Evolutionary conservation across 2,329 filamentous ascomycete genomes (phyloP).

Genomic region (Aureobasidium melanogenum): DNA sequence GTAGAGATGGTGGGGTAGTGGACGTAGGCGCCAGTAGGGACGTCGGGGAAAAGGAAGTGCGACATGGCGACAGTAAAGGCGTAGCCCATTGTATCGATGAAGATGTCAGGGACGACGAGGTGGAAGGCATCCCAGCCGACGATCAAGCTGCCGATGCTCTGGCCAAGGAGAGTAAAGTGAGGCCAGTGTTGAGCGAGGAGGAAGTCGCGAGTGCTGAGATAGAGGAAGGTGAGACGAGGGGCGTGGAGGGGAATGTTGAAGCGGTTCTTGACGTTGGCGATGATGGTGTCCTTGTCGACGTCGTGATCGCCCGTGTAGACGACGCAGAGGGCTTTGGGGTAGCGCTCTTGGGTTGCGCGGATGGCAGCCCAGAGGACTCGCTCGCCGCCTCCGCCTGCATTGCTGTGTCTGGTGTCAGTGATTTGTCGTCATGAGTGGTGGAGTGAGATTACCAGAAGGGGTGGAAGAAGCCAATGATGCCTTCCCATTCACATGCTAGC

Average conservation of each 20-base stretch:
- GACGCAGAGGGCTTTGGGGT: slow-evolving; percentile 79
- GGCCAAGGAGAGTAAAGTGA: slow-evolving; percentile 85
- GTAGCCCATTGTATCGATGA: slow-evolving; percentile 97
- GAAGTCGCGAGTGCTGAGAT: slow-evolving; percentile 78
- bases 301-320: slow-evolving; percentile 96
- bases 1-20: slow-evolving; percentile 98
- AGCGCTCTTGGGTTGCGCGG: slow-evolving; percentile 77
- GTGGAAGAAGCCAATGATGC: slow-evolving; percentile 92
- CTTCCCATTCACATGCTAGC: slow-evolving; percentile 57
- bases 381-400: slow-evolving; percentile 92
- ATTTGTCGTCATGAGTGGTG: neutral
- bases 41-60: slow-evolving; percentile 68
- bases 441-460: slow-evolving; percentile 71
- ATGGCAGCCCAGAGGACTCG: slow-evolving; percentile 95
- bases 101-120: slow-evolving; percentile 85
- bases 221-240: slow-evolving; percentile 77
- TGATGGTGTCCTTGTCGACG: slow-evolving; percentile 68
- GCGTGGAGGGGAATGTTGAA: slow-evolving; percentile 89
- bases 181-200: slow-evolving; percentile 84
- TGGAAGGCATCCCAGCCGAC: slow-evolving; percentile 88
- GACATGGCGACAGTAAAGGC: slow-evolving; percentile 78
- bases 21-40: slow-evolving; percentile 87
- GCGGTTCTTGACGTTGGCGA: slow-evolving; percentile 55
- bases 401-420: slow-evolving; percentile 45
- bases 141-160: slow-evolving; percentile 79